phyloP scores from a whole-genome alignment of 1,284 basidiomycete species.

The Austroboletus rostrupii region DNA sequence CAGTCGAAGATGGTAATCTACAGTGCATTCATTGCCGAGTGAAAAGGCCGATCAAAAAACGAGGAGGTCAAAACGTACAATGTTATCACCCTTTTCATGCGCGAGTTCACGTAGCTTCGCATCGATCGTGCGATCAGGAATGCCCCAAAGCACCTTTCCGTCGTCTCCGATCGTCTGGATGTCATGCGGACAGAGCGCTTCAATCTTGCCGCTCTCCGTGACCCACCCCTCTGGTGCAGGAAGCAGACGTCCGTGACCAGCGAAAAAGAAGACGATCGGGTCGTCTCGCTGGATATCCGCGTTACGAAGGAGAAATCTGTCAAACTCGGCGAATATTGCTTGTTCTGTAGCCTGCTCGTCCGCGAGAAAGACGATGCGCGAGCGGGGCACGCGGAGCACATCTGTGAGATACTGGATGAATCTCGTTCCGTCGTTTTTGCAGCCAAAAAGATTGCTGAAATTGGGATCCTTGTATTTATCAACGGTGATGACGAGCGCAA shows the following conservation, averaged over 20 bases:
- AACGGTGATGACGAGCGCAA: conserved; percentile 57
- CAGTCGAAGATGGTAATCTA: conserved; percentile 20
- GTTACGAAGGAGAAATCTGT: conserved; percentile 56
- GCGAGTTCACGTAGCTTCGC: conserved; percentile 49
- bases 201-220: conserved; percentile 38
- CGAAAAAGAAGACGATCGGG: conserved; percentile 61
- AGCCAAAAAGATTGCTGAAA: conserved; percentile 51
- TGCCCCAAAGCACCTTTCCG: conserved; percentile 35
- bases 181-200: conserved; percentile 58
- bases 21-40: neutral
- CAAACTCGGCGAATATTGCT: conserved; percentile 41
- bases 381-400: conserved; percentile 49
- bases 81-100: conserved; percentile 55
- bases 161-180: conserved; percentile 37
- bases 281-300: conserved; percentile 49
- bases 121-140: conserved; percentile 48
- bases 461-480: conserved; percentile 45
- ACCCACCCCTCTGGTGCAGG: conserved; percentile 52
- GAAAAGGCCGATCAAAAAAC: neutral
- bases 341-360: conserved; percentile 52
- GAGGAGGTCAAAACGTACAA: conserved; percentile 24
- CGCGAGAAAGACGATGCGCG: conserved; percentile 49
- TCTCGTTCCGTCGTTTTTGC: conserved; percentile 51
- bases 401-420: conserved; percentile 48
- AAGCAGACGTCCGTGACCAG: conserved; percentile 55